Percentiles rank a stretch among this genome's conserved stretches.
Conservation (phyloP, 164 flowering plant genomes). For the Stephania japonica region DNA sequence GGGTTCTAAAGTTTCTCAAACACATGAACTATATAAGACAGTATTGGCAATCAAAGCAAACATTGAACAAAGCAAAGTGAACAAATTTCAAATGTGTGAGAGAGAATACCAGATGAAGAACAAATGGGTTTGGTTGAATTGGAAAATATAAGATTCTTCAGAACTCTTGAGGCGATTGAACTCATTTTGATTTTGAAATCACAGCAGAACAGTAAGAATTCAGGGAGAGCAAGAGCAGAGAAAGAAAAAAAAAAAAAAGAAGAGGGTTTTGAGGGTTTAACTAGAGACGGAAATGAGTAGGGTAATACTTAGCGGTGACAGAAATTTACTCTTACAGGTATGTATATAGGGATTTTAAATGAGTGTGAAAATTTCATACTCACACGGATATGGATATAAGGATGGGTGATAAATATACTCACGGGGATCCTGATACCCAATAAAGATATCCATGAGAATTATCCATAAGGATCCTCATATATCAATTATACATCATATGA, state of each 20-base stretch:
- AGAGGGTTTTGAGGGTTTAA: background rate
- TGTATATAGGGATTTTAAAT: too few relatives aligned
- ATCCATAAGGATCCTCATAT: too few relatives aligned
- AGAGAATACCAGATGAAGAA: conserved; percentile 16
- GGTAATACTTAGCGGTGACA: too few relatives aligned
- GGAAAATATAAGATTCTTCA: conserved; percentile 5
- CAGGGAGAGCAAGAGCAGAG: background rate
- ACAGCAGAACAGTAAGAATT: background rate
- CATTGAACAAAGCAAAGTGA: background rate
- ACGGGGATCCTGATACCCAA: too few relatives aligned
- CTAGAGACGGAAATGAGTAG: too few relatives aligned
- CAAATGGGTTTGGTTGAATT: background rate
- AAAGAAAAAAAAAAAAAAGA: background rate
- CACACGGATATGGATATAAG: too few relatives aligned
- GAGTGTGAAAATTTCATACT: too few relatives aligned
- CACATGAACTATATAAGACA: background rate
- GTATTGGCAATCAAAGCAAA: background rate
- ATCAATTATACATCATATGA: too few relatives aligned
- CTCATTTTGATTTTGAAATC: conserved; percentile 8
- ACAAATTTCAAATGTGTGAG: background rate
- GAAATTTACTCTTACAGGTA: too few relatives aligned
- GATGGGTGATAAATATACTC: too few relatives aligned
- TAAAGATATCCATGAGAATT: too few relatives aligned
- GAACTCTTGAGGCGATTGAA: conserved; percentile 7
- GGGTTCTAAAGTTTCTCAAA: background rate